Evolutionary conservation across 1,284 basidiomycete species (phyloP).

Genomic region (Phellopilus nigrolimitatus): DNA sequence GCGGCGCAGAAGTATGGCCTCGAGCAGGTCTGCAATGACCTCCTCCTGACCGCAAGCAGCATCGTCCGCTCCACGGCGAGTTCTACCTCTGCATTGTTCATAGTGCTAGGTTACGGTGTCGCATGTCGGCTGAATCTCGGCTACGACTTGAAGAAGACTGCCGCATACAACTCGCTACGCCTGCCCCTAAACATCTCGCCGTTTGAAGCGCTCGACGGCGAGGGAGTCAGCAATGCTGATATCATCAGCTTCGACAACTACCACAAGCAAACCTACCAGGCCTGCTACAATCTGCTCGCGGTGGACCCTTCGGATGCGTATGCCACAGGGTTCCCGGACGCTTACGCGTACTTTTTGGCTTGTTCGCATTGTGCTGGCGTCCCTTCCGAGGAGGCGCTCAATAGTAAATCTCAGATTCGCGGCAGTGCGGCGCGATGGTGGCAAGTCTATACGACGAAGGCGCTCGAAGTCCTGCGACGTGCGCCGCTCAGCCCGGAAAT

Average conservation of each 20-base stretch:
- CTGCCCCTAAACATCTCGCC: neutral
- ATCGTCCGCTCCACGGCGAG: neutral
- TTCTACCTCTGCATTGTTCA: neutral
- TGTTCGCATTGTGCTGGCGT: conserved; percentile 1
- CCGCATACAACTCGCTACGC: conserved; percentile 1
- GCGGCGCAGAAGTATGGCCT: neutral
- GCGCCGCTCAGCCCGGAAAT: conserved; percentile 2
- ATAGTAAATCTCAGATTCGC: no score
- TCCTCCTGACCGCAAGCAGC: neutral
- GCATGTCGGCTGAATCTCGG: conserved; percentile 3
- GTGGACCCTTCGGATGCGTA: neutral
- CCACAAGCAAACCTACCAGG: neutral
- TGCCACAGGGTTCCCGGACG: conserved; percentile 2
- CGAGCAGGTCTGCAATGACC: neutral
- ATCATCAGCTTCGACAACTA: neutral
- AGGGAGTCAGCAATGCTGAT: conserved; percentile 1
- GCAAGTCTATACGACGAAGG: conserved; percentile 1
- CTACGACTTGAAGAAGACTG: neutral
- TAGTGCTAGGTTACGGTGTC: neutral
- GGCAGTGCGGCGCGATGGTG: conserved; percentile 3
- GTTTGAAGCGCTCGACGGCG: neutral
- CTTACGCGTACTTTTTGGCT: conserved; percentile 3
- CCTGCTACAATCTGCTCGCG: neutral
- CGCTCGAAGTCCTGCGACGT: neutral
- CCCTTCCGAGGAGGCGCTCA: neutral